A percentile compares a stretch with the other conserved stretches of the same genome.
Evolutionary conservation across 345 rosid species (phyloP).

Genomic region (Laguncularia racemosa): DNA sequence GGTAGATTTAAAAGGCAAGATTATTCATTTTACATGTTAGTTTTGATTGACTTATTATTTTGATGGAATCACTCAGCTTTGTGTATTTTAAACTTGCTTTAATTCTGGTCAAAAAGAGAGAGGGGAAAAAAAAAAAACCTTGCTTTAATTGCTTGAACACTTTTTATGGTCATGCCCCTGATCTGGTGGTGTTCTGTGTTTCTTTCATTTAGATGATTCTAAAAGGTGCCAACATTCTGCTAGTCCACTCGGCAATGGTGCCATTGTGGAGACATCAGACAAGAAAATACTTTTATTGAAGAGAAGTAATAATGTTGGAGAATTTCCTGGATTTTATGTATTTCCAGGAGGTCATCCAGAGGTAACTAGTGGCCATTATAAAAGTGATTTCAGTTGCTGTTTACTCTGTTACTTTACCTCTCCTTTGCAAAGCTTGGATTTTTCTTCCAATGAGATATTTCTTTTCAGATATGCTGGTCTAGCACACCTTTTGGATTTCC

Average conservation of each 20-base stretch:
- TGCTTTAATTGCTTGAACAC: too few species aligned
- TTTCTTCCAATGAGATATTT: not conserved
- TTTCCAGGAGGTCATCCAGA: conserved; percentile 97
- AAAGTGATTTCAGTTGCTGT: not conserved
- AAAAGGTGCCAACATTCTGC: conserved; percentile 65
- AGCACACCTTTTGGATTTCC: too few species aligned
- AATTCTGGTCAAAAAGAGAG: too few species aligned
- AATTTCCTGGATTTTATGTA: conserved; percentile 85
- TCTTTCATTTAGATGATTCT: conserved; percentile 41
- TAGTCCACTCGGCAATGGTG: conserved; percentile 82
- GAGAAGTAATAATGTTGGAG: conserved; percentile 88
- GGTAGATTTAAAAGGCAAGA: too few species aligned
- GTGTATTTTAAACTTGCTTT: too few species aligned
- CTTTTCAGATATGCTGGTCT: not conserved
- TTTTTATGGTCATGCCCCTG: too few species aligned
- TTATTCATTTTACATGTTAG: too few species aligned
- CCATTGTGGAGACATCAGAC: conserved; percentile 68
- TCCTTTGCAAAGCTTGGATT: not conserved
- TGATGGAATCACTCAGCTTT: too few species aligned
- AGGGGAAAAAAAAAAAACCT: too few species aligned
- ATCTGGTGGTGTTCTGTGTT: conserved; percentile 6
- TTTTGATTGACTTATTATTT: too few species aligned
- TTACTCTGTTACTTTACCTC: not conserved
- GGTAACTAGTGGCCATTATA: conserved; percentile 27
- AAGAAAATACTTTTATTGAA: conserved; percentile 54